Evolutionary conservation across 1,284 basidiomycete genomes (phyloP).

Genomic region (Fomitopsis schrenkii): DNA sequence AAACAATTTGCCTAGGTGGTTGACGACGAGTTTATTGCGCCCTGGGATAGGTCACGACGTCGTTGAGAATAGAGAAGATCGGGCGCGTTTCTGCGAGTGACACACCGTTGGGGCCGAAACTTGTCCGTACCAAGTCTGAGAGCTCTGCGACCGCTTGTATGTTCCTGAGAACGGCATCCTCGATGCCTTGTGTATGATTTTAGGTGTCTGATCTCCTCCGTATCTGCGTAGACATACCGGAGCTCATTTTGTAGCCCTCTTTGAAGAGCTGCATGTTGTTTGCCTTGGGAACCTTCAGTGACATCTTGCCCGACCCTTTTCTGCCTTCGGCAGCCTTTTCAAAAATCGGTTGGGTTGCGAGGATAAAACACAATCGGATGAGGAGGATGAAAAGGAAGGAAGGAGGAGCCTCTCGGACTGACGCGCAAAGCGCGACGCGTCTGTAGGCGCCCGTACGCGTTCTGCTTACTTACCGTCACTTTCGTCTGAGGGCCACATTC

Average conservation of each 20-base stretch:
- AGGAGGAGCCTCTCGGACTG: neutral
- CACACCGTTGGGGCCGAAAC: slow-evolving; percentile 94
- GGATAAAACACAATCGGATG: neutral
- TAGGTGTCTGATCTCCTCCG: neutral
- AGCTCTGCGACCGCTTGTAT: slow-evolving; percentile 95
- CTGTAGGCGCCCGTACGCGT: neutral
- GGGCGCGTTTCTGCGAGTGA: slow-evolving; percentile 6
- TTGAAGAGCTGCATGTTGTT: slow-evolving; percentile 93
- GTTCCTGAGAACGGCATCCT: slow-evolving; percentile 92
- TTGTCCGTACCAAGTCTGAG: slow-evolving; percentile 93
- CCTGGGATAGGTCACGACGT: slow-evolving; percentile 40
- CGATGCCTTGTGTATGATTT: slow-evolving; percentile 85
- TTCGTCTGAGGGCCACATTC: too few species aligned
- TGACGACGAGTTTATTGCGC: slow-evolving; percentile 94
- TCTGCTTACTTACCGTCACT: too few species aligned
- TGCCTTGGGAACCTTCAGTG: slow-evolving; percentile 91
- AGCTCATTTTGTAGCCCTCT: slow-evolving; percentile 81
- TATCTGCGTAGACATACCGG: neutral
- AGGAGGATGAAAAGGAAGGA: neutral
- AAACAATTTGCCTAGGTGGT: slow-evolving; percentile 93
- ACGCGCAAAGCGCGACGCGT: neutral
- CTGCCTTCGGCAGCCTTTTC: neutral
- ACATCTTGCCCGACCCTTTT: slow-evolving; percentile 47
- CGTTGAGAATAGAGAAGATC: neutral
- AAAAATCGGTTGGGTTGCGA: neutral